Evolutionary conservation across 208 protist genomes (phyloP).

Genomic region (Leishmania major): DNA sequence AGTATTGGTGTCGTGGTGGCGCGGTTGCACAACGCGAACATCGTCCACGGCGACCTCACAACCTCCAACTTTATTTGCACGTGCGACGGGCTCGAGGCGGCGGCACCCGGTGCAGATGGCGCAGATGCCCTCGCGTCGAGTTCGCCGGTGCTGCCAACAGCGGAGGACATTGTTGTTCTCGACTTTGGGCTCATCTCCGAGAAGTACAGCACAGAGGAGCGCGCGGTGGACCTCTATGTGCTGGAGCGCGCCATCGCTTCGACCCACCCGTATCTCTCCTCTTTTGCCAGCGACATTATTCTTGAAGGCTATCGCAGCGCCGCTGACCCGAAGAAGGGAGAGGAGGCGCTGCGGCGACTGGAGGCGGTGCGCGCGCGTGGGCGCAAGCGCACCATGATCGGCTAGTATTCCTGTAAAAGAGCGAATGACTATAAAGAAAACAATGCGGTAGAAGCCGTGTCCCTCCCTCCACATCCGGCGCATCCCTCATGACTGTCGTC

Average conservation of each 20-base stretch:
- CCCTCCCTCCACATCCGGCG: background rate
- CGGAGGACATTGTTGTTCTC: conserved; percentile 85
- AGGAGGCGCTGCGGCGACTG: conserved; percentile 58
- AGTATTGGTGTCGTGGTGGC: conserved; percentile 90
- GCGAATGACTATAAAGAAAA: background rate
- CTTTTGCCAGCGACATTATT: conserved; percentile 33
- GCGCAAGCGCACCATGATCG: conserved; percentile 91
- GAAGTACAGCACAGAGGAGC: conserved; percentile 93
- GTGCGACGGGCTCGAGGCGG: background rate
- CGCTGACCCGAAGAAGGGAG: conserved; percentile 53
- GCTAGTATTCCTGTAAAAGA: conserved; percentile 34
- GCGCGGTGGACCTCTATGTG: conserved; percentile 98
- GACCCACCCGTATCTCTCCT: conserved; percentile 90
- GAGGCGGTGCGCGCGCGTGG: conserved; percentile 83
- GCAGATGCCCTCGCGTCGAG: background rate
- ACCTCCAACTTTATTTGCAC: conserved; percentile 96
- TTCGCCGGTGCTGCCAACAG: conserved; percentile 4
- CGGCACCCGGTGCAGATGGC: background rate
- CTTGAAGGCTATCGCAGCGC: conserved; percentile 62
- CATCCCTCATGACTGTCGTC: background rate
- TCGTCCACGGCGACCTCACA: conserved; percentile 98
- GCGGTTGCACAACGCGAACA: conserved; percentile 87
- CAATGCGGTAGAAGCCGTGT: background rate
- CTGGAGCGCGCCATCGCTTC: conserved; percentile 96
- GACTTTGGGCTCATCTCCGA: conserved; percentile 97